These are phyloP conservation scores for Ganoderma sinense DNA, from an alignment of 1,284 basidiomycete species.

Conservation along the genomic window DNA sequence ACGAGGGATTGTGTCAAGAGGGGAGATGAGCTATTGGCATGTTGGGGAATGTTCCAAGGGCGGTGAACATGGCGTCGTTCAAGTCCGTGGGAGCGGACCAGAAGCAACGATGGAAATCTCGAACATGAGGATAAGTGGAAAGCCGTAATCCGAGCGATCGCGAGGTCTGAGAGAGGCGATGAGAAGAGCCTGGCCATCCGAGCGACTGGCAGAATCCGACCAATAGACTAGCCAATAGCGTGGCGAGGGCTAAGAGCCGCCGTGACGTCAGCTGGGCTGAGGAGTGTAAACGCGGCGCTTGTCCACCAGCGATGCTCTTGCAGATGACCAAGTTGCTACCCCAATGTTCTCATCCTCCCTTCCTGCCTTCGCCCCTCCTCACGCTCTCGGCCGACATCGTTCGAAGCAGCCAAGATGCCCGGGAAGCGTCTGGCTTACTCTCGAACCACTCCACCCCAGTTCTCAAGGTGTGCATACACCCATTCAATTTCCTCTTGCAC, in stretches of 20 bases:
- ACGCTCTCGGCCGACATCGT: not conserved
- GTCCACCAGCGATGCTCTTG: not conserved
- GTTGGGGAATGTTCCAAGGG: not conserved
- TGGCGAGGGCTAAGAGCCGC: not conserved
- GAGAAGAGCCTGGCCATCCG: not conserved
- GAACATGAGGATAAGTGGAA: not conserved
- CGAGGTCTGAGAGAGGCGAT: not conserved
- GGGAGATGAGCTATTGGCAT: not conserved
- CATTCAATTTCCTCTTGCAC: not conserved
- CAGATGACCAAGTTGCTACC: not conserved
- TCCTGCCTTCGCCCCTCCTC: not conserved
- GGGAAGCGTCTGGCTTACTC: not conserved
- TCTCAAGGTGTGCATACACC: conserved; percentile 1
- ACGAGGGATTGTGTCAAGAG: not conserved
- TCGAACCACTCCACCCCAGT: not conserved
- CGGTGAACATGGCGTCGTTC: not conserved
- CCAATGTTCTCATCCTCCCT: not conserved
- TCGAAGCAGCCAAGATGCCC: not conserved
- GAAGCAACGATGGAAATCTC: not conserved
- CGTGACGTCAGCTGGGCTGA: not conserved
- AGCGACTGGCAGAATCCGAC: too few relatives aligned
- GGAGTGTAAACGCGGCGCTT: not conserved
- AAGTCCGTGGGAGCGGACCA: not conserved
- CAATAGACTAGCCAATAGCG: not conserved
- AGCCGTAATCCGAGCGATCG: not conserved